Evolutionary conservation across 2,329 filamentous ascomycete genomes (phyloP), one percentile per base, ranked within the genome.

Genomic region (Cadophora sp.): DNA sequence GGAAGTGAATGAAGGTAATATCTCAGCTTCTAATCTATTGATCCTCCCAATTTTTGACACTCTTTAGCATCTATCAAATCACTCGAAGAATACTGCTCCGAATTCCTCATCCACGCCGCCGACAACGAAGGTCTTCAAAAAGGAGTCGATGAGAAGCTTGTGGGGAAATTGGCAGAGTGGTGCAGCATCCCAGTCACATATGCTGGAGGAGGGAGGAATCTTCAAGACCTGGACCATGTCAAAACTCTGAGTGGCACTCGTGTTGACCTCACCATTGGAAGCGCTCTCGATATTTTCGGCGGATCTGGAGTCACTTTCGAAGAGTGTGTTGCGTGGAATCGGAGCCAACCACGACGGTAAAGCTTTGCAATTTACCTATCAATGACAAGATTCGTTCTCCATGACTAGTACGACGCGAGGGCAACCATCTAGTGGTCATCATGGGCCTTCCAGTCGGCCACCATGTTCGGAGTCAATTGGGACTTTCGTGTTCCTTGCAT

Each of bases 91-190:
- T 96, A 96, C 81, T 98, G 96, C 83, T 93, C 92, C 70, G 96
- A 99, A 79, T 98, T 99, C 77, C 87, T 99, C 64, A 96, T 99
- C 77, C 96, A 99, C 79, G 96, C 96, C 19, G 96, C 96, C 51
- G 96, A 99, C 79, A 96, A 97, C 71, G 96, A 99, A 81, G 96
- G 96, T 14, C 84, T 98, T 53, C 96, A 98, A 79, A 87, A 89
- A 76, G 96, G 96, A 58, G 92, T 99, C 71, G 96, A 99, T 75
- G 91, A 96, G 79, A 86, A 91, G 73, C 85, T 99, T 14, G 93
- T 99, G 9, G 80, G 84, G 73, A 88, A 85, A 72, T 83, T 99
- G 62, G 89, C 93, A 1, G 82, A 90, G 72, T 98, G 96, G 94
- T 97, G 93, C 78, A 89, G 84, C 48, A 95, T 97, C 73, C 96